Percentiles rank a stretch among this genome's conserved stretches.
Conservation (phyloP, 345 rosid genomes). For the Mangifera indica region DNA sequence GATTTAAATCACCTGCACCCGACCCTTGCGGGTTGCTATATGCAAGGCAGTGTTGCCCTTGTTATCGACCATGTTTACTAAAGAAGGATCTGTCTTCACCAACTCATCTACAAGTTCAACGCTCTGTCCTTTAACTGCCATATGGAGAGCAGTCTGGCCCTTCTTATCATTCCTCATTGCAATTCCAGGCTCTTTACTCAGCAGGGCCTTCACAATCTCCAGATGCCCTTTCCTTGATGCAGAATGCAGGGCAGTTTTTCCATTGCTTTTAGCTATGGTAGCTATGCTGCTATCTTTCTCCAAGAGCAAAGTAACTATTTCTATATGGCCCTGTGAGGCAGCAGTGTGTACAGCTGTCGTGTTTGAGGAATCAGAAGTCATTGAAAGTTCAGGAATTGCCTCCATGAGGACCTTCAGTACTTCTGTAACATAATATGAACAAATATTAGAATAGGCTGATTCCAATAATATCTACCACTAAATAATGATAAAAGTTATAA, state of each 20-base stretch:
- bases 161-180: conserved; percentile 63
- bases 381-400: conserved; percentile 57
- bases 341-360: conserved; percentile 82
- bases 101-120: conserved; percentile 58
- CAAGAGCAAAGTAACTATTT: conserved; percentile 62
- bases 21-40: conserved; percentile 67
- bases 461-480: background rate
- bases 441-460: background rate
- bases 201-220: conserved; percentile 63
- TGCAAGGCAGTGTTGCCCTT: conserved; percentile 88
- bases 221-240: conserved; percentile 86
- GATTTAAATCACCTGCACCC: conserved; percentile 51
- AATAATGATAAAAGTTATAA: background rate
- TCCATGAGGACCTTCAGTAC: conserved; percentile 63
- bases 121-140: conserved; percentile 90
- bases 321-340: conserved; percentile 74
- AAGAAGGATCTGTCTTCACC: conserved; percentile 39
- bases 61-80: conserved; percentile 64
- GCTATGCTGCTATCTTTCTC: conserved; percentile 58
- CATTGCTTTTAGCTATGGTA: conserved; percentile 63
- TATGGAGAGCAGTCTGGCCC: conserved; percentile 85
- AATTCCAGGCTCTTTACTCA: conserved; percentile 54
- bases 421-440: conserved; percentile 37
- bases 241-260: conserved; percentile 80
- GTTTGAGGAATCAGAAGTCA: conserved; percentile 74